A percentile compares a stretch with the other conserved stretches of the same genome.
Evolutionary conservation across 495 filamentous ascomycete genomes (phyloP).

Genomic region (Hypoxylon intermedium): DNA sequence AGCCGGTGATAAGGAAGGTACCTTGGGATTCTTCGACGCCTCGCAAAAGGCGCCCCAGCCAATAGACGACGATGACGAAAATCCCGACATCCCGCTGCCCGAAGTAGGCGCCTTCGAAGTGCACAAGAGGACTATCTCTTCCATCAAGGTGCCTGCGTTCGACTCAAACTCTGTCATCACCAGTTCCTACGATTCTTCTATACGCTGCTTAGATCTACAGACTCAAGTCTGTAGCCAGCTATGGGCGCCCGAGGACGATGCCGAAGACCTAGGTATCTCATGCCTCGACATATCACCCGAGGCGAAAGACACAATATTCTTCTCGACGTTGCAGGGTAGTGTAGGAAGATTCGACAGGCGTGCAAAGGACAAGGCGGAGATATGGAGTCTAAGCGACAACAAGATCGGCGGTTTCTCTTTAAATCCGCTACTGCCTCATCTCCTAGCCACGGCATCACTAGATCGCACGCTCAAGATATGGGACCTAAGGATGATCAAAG

Average conservation of each 20-base stretch:
- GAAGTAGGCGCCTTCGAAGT: slow-evolving; percentile 85
- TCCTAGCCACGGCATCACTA: slow-evolving; percentile 88
- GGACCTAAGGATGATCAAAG: slow-evolving; percentile 83
- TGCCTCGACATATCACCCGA: slow-evolving; percentile 76
- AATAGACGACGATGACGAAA: slow-evolving; percentile 66
- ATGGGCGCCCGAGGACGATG: slow-evolving; percentile 72
- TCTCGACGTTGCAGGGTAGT: slow-evolving; percentile 81
- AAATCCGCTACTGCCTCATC: slow-evolving; percentile 76
- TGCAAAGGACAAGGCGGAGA: slow-evolving; percentile 62
- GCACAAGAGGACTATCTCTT: slow-evolving; percentile 86
- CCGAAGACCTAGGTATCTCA: slow-evolving; percentile 78
- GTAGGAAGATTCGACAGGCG: slow-evolving; percentile 83
- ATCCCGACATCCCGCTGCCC: slow-evolving; percentile 71
- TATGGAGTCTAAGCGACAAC: slow-evolving; percentile 83
- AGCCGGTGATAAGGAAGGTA: slow-evolving; percentile 93
- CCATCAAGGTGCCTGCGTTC: slow-evolving; percentile 76
- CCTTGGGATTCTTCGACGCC: slow-evolving; percentile 90
- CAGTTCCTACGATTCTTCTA: slow-evolving; percentile 91
- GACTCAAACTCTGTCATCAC: slow-evolving; percentile 79
- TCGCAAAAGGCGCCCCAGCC: slow-evolving; percentile 68
- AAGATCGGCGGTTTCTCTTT: slow-evolving; percentile 95
- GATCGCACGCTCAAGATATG: slow-evolving; percentile 90
- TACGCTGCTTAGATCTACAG: slow-evolving; percentile 84
- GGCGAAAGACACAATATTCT: slow-evolving; percentile 78
- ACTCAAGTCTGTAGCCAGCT: slow-evolving; percentile 79